Base-by-base conservation (phyloP, 257 asterid species). In the Paulownia fortunei region DNA sequence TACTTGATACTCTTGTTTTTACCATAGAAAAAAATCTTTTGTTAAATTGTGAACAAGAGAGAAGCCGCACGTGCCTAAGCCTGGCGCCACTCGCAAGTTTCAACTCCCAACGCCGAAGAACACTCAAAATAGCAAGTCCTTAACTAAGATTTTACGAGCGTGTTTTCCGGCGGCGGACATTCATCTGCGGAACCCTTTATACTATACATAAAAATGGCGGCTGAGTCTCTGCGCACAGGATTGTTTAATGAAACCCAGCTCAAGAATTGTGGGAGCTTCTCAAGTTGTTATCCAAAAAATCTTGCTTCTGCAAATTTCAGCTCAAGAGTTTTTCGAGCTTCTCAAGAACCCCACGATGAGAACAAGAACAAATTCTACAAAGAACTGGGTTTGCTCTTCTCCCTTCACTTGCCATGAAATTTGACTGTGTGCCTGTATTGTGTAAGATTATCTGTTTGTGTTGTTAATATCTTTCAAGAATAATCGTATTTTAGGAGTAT, bases 351-450 rank as follows among this genome's bases (percentile, higher is more conserved):
- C 18, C 72, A 37, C 8, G 85, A 81, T 39, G 88, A 81, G 63
- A 73, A 67, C 86, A 88, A 89, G 84, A 86, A 83, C 82, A 87
- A 85, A 76, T 91, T 87, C 85, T 89, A 82, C 88, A 88, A 89
- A 81, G 85, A 93, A 79, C 86, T 87, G 44, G 96, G 96, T 91
- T 78, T 72, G 83, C 78, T 76, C 56, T 69, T 72, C 16, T 55
- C 52, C 65, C 56, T 68, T 72, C 21, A 2, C 51, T 69, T 19
- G 10, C n/a, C 32, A 16, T 67, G 32, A 9, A 73, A 39, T 21
- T 52, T n/a, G 23, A 37, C 3, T 39, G 16, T 32, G 3, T 65
- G 65, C 13, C 3, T 62, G 34, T 62, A 11, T 16, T n/a, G n/a
- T n/a, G n/a, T n/a, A n/a, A n/a, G n/a, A n/a, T n/a, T n/a, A n/a